Evolutionary conservation across 192 early-diverging fungal species (phyloP), one percentile per base, ranked within the genome.

Genomic region (Coemansia sp.): DNA sequence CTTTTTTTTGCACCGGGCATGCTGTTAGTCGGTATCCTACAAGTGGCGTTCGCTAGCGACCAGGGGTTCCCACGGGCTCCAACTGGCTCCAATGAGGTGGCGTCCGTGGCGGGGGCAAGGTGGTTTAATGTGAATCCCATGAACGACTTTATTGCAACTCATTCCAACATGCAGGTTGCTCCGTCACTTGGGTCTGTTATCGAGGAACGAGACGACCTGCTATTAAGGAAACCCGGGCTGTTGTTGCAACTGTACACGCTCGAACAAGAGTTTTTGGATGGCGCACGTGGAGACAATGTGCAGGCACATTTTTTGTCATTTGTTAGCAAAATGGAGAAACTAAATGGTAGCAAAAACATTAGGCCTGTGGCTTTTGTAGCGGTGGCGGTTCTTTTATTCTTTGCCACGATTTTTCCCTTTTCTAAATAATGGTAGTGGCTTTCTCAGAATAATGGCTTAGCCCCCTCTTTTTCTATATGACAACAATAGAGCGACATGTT

Each of bases 51-150:
- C 3, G 53, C 14, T 14, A 56, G 53, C 53, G 53, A 31, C 1
- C 53, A 56, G 16, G 53, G 53, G 53, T 56, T 56, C 53, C 53
- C 24, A 56, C 53, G 28, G 53, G 23, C 48, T 26, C 16, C 3
- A 5, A 34, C 53, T 13, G 53, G 23, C 48, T 26, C 16, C 3
- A 5, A 34, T 31, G 31, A 56, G 9, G 31, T 34, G 53, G 53
- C 53, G 53, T 4, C 3, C 28, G 53, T 1, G 4, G 28, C 2
- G 14, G n/a, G 14, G 53, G 53, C 53, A 10, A 56, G 33, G 31
- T 31, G 31, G 31, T 4, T 31, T 8, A 34, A 28, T 16, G 33
- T 34, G 53, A 34, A 56, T 7, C 28, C 53, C 1, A 33, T 56
- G n/a, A 31, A 56, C 28, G 53, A 9, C 3, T 56, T 56, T 56